phyloP scores from a whole-genome alignment of 2,329 filamentous ascomycete species.

The Malbranchea cinnamomea region DNA sequence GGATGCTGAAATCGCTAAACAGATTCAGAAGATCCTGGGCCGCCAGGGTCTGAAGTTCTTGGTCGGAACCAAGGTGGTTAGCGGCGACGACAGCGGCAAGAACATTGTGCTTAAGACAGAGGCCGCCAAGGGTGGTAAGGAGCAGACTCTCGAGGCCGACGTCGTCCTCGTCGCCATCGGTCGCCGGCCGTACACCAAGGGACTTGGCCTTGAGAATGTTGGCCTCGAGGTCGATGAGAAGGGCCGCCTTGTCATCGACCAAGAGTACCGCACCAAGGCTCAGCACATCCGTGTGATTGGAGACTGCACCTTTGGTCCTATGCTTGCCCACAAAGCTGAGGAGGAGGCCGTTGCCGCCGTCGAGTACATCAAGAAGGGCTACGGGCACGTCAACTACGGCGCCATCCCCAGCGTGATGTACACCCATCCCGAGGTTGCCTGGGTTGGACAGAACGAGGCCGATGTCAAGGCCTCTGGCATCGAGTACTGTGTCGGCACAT shows the following conservation, averaged over 20 bases:
- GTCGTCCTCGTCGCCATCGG: constrained; percentile 95
- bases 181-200: constrained; percentile 82
- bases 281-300: constrained; percentile 95
- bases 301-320: constrained; percentile 92
- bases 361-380: constrained; percentile 95
- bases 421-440: constrained; percentile 94
- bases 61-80: constrained; percentile 85
- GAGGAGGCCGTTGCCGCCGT: constrained; percentile 91
- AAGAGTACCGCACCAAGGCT: constrained; percentile 95
- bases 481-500: constrained; percentile 83
- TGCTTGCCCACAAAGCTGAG: constrained; percentile 99
- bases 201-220: constrained; percentile 85
- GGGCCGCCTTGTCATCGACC: constrained; percentile 91
- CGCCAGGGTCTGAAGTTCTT: constrained; percentile 99
- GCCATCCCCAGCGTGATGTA: constrained; percentile 99
- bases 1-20: constrained; percentile 87
- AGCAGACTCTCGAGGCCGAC: constrained; percentile 80
- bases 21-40: constrained; percentile 76
- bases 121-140: constrained; percentile 89
- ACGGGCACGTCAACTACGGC: constrained; percentile 97
- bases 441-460: constrained; percentile 95
- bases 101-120: constrained; percentile 73
- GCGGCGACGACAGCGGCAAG: constrained; percentile 66
- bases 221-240: constrained; percentile 73
- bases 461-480: constrained; percentile 81